Base-by-base conservation (phyloP, 2,329 filamentous ascomycete genomes). In the Exophiala dermatitidis region DNA sequence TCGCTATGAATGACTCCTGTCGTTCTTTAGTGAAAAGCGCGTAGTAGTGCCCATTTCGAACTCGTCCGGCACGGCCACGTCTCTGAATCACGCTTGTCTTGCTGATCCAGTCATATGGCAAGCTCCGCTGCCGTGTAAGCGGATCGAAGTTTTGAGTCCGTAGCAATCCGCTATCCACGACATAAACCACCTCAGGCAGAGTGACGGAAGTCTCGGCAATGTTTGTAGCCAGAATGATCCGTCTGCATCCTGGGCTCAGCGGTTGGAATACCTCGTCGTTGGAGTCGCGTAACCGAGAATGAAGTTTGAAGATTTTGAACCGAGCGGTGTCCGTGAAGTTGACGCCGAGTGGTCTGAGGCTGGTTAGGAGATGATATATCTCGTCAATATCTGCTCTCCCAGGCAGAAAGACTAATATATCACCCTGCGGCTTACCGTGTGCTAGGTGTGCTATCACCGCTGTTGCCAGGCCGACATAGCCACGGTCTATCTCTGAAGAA, bases 171-270 rank as follows among this genome's bases (percentile, higher is more conserved):
- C 89, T 90, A 68, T 98, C 93, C 54, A 98, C 86, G 41, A 98
- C 93, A 64, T 90, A 95, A 0, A 91, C 96, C 29, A 98, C 88
- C 66, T 97, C 91, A 1, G 91, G 91, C 60, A 98, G 97, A 0
- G 93, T 98, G 65, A 98, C 95, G 74, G 91, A 93, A 0, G 93
- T 97, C 69, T 98, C 93, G 2, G 93, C 93, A 68, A 98, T 97
- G 66, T 97, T 97, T 10, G 93, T 98, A 1, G 93, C 90, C 48
- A 98, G 78, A 1, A 98, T 90, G 60, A 98, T 93, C 71, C 97
- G 97, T 59, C 90, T 81, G 54, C 83, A 78, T 0, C 91, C 91
- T 7, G 33, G 47, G 2, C 72, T 68, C 2, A 72, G 59, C 1
- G 66, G 62, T 2, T 70, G 62, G 52, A 76, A 73, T 9, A 78